Base-by-base conservation (phyloP, 23 red algal species). In the Pyropia haitanensis region DNA sequence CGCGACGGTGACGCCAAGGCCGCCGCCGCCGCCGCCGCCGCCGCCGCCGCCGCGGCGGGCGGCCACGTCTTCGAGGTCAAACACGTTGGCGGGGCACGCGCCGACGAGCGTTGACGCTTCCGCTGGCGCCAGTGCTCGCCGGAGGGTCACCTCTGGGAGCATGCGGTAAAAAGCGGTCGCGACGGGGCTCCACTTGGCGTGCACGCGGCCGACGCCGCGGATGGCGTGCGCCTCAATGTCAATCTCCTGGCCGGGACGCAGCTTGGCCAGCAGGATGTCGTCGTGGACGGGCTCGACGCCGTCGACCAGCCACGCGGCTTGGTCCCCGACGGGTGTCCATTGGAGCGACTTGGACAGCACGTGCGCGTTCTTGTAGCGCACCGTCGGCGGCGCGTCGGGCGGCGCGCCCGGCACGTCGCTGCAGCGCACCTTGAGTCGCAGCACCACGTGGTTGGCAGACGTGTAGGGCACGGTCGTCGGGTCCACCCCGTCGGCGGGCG, bases 101-200 rank as follows among this genome's bases (percentile, higher is more conserved):
- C 75, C 64, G 16, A 77, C 63, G 18, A 95, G 72, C 18, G 21
- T 25, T 18, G 17, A 31, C 25, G 90, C 90, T 23, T 70, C 19
- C 49, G 62, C 27, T 9, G 76, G 73, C 1, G 14, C 49, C 9
- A 80, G 48, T 15, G 60, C 61, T 39, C 76, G 53, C 39, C 67
- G 60, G 19, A 85, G 61, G 9, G 55, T 76, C 18, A 85, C 80
- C 55, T 95, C 80, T 8, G 79, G 78, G 18, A 95, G 71, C 58
- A 95, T 79, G 19, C 79, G 69, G 61, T 98, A 98, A 57, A 64
- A 72, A 1, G 85, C 85, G 23, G 94, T 90, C 46, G 77, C 73
- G 18, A 98, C 94, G 1, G 94, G 94, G 54, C 86, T 91, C 85
- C 85, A 98, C 51, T 98, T 98, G 14, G 94, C 94, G 53, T 98